A percentile compares a stretch with the other conserved stretches of the same genome.
phyloP scores from a whole-genome alignment of 2,329 filamentous ascomycete genomes.

The Hysterium pulicare region DNA sequence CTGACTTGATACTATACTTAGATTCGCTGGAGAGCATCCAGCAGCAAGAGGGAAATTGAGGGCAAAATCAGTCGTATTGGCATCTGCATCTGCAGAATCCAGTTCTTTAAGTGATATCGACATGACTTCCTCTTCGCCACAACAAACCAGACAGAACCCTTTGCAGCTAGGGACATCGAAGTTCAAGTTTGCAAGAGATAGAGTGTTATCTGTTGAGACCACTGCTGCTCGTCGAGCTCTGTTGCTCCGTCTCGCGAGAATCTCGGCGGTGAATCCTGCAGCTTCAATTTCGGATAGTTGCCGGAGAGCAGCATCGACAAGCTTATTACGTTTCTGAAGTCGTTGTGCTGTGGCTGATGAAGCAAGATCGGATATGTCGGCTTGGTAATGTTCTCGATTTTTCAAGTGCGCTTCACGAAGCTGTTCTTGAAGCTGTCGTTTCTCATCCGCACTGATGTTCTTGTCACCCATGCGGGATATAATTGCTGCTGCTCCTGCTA shows the following conservation, averaged over 20 bases:
- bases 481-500: conserved; percentile 25
- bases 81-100: conserved; percentile 14
- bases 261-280: conserved; percentile 29
- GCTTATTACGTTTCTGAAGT: conserved; percentile 20
- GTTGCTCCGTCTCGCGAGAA: conserved; percentile 31
- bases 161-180: conserved; percentile 24
- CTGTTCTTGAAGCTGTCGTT: conserved; percentile 17
- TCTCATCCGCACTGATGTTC: conserved; percentile 7
- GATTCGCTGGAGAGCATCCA: conserved; percentile 20
- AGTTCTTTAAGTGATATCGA: conserved; percentile 29
- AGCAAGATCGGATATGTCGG: conserved; percentile 10
- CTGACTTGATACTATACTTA: conserved; percentile 29
- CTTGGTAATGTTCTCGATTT: conserved; percentile 25
- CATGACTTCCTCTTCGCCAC: conserved; percentile 32
- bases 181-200: conserved; percentile 22
- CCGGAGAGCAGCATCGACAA: conserved; percentile 25
- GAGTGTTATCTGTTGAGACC: conserved; percentile 9
- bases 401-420: conserved; percentile 26
- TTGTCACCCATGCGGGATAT: conserved; percentile 18
- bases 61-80: conserved; percentile 33
- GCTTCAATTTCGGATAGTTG: conserved; percentile 24
- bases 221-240: conserved; percentile 26
- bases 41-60: conserved; percentile 34
- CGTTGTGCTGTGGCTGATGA: conserved; percentile 10
- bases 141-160: conserved; percentile 29